Evolutionary conservation across 345 rosid species (phyloP).

Genomic region (Heritiera littoralis): DNA sequence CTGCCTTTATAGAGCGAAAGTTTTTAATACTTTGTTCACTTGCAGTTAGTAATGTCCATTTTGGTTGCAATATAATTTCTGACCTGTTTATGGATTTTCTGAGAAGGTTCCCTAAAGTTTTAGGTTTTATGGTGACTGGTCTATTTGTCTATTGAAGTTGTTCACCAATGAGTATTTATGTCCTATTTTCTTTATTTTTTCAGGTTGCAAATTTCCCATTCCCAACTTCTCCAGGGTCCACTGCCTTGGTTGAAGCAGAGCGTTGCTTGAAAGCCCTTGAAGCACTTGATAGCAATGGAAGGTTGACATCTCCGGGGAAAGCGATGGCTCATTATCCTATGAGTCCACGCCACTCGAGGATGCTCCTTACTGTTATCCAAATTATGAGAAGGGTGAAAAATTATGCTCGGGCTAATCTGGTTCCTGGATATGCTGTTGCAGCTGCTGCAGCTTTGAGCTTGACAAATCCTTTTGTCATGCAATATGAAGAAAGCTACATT

Average conservation of each 20-base stretch:
- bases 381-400: conserved; percentile 41
- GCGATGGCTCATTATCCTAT: conserved; percentile 88
- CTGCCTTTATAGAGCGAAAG: too few species aligned
- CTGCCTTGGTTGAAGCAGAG: conserved; percentile 70
- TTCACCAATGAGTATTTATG: neutral
- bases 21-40: neutral
- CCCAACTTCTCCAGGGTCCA: conserved; percentile 77
- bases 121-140: neutral
- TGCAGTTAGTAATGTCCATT: neutral
- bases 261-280: conserved; percentile 68
- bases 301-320: conserved; percentile 71
- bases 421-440: conserved; percentile 76
- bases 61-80: neutral
- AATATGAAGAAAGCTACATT: conserved; percentile 44
- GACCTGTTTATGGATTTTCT: neutral
- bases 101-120: neutral
- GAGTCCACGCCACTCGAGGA: conserved; percentile 91
- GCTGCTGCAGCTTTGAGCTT: conserved; percentile 80
- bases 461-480: conserved; percentile 71
- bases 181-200: neutral
- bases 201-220: conserved; percentile 93
- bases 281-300: conserved; percentile 68
- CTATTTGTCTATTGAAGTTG: neutral
- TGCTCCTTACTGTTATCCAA: conserved; percentile 80
- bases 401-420: conserved; percentile 56